These are phyloP conservation scores for Biancaea sappan DNA, from an alignment of 306 rosid species.

Conservation along the genomic window DNA sequence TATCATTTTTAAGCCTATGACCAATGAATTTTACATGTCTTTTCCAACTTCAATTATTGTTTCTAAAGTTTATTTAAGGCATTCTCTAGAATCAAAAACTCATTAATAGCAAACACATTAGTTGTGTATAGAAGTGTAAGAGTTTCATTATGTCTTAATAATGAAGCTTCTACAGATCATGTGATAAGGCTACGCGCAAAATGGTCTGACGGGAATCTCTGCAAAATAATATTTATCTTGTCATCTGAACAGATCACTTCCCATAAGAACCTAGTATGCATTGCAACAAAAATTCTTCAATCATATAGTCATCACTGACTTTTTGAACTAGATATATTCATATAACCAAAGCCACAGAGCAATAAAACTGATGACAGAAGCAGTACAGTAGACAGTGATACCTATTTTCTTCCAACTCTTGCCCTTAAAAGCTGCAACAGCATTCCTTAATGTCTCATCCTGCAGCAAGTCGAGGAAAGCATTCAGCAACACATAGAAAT, in stretches of 20 bases:
- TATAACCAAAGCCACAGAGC: slow-evolving; percentile 4
- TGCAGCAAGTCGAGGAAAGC: slow-evolving; percentile 42
- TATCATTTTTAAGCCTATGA: background rate
- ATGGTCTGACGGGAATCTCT: background rate
- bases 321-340: slow-evolving; percentile 22
- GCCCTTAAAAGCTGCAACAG: slow-evolving; percentile 85
- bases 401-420: slow-evolving; percentile 99
- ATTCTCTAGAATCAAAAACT: slow-evolving; percentile 5
- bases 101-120: slow-evolving; percentile 2
- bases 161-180: slow-evolving; percentile 5
- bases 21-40: slow-evolving; percentile 1
- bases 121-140: background rate
- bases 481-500: slow-evolving; percentile 13
- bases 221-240: background rate
- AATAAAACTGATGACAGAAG: slow-evolving; percentile 16
- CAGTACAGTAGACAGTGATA: slow-evolving; percentile 34
- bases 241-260: slow-evolving; percentile 10
- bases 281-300: slow-evolving; percentile 6
- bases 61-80: slow-evolving; percentile 2
- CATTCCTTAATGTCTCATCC: slow-evolving; percentile 96
- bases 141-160: slow-evolving; percentile 19
- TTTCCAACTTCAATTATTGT: background rate
- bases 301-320: slow-evolving; percentile 8
- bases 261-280: slow-evolving; percentile 20
- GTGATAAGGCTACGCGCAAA: background rate